phyloP scores from a whole-genome alignment of 164 flowering plant species.

The Piper betle region DNA sequence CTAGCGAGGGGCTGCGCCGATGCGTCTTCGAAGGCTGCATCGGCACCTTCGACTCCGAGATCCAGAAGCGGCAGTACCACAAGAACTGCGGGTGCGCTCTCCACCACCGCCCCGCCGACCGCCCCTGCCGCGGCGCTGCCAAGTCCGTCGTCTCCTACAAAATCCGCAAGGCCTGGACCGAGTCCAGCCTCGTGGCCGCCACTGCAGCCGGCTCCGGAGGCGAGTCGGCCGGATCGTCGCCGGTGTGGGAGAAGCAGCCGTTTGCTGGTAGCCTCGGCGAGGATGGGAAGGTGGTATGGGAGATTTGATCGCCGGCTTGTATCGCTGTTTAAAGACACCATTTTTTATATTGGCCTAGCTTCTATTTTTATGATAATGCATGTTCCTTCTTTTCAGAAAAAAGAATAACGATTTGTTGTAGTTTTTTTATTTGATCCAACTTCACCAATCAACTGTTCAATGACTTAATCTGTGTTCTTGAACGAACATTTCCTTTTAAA shows the following conservation, averaged over 20 bases:
- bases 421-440: neutral
- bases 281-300: neutral
- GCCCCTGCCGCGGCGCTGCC: neutral
- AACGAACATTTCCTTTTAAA: too few relatives aligned
- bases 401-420: neutral
- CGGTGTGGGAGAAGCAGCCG: neutral
- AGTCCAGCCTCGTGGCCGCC: neutral
- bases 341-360: too few relatives aligned
- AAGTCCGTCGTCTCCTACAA: neutral
- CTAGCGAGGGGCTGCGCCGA: neutral
- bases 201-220: too few relatives aligned
- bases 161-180: neutral
- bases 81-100: conserved; percentile 1
- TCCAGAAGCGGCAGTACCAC: neutral
- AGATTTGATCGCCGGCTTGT: neutral
- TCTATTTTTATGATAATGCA: too few relatives aligned
- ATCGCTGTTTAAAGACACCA: neutral
- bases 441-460: too few relatives aligned
- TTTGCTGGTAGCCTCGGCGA: neutral
- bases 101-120: neutral
- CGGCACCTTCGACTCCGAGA: neutral
- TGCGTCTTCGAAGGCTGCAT: neutral
- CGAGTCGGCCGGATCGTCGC: neutral
- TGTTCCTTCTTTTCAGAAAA: neutral
- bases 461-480: too few relatives aligned